A percentile compares a stretch with the other conserved stretches of the same genome.
phyloP scores from a whole-genome alignment of 805 yeast genomes.

The Nakazawaea pomicola region DNA sequence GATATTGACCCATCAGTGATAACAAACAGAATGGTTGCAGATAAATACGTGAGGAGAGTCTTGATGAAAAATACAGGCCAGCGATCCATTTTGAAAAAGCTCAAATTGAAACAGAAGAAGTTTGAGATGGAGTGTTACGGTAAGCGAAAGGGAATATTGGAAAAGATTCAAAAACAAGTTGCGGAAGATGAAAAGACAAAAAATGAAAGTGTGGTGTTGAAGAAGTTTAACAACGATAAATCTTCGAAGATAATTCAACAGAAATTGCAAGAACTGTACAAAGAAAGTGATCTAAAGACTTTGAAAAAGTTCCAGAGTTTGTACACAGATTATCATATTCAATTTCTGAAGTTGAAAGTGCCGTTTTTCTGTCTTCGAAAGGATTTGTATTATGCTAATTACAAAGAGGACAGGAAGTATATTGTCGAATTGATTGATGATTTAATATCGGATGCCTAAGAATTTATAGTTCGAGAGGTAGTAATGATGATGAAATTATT shows the following conservation, averaged over 20 bases:
- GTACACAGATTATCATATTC: slow-evolving; percentile 4
- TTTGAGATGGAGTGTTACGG: slow-evolving; percentile 2
- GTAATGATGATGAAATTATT: too few relatives aligned
- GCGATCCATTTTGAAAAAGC: not conserved
- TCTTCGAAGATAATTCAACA: slow-evolving; percentile 1
- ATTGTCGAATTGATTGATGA: slow-evolving; percentile 9
- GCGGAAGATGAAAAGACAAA: not conserved
- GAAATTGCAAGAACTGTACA: not conserved
- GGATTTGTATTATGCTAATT: slow-evolving; percentile 5
- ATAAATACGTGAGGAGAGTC: slow-evolving; percentile 1
- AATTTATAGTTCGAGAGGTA: too few relatives aligned
- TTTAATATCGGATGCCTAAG: not conserved
- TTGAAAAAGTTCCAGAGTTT: slow-evolving; percentile 4
- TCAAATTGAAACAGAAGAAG: slow-evolving; percentile 4
- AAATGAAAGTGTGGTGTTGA: not conserved
- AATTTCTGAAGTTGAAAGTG: slow-evolving; percentile 9
- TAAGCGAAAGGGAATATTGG: not conserved
- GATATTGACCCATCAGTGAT: slow-evolving; percentile 5
- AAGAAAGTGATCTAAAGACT: not conserved
- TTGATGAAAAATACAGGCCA: not conserved
- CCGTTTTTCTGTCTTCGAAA: slow-evolving; percentile 13
- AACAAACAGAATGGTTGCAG: not conserved
- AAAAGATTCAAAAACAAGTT: not conserved
- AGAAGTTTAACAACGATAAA: slow-evolving; percentile 1
- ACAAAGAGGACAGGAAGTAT: slow-evolving; percentile 11